Base-by-base conservation (phyloP, 2,329 filamentous ascomycete species). In the Aspergillus pseudonomiae region DNA sequence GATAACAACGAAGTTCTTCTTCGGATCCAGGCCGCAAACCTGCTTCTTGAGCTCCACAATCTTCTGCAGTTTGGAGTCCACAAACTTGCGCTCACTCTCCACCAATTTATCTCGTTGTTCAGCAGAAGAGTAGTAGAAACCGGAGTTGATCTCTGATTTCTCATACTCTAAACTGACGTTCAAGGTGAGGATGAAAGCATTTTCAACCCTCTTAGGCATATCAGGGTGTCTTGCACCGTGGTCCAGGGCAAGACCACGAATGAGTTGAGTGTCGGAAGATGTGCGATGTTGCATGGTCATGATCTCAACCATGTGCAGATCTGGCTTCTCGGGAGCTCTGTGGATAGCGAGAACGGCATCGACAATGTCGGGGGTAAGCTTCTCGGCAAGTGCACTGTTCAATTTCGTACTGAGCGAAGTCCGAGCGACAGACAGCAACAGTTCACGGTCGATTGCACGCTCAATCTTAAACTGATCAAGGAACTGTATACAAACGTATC, bases 231-330 rank as follows among this genome's bases (percentile, higher is more conserved):
- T 88, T 14, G 95, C 94, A 70, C 95, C 95, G 79, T 99, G 95
- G 75, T 99, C 95, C 65, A 99, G 84, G 11, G 93, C 95, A 63
- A 99, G 85, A 64, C 95, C 95, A 68, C 91, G 89, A 79, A 99
- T 97, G 64, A 99, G 88, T 80, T 97, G 93, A 62, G 95, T 99
- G 79, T 99, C 95, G 36, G 95, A 92, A 63, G 94, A 94, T 59
- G 92, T 93, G 71, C 94, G 91, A 83, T 99, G 95, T 83, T 99
- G 95, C 94, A 99, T 98, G 79, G 96, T 98, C 95, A 99, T 99
- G 74, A 99, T 98, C 82, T 99, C 95, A 70, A 99, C 87, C 95
- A 99, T 99, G 84, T 98, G 94, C 75, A 99, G 81, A 81, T 99
- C 95, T 62, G 96, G 96, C 83, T 98, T 98, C 67, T 88, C 89